These are phyloP conservation scores for Elaphomyces granulatus DNA, from an alignment of 495 filamentous ascomycete species.

Conservation along the genomic window DNA sequence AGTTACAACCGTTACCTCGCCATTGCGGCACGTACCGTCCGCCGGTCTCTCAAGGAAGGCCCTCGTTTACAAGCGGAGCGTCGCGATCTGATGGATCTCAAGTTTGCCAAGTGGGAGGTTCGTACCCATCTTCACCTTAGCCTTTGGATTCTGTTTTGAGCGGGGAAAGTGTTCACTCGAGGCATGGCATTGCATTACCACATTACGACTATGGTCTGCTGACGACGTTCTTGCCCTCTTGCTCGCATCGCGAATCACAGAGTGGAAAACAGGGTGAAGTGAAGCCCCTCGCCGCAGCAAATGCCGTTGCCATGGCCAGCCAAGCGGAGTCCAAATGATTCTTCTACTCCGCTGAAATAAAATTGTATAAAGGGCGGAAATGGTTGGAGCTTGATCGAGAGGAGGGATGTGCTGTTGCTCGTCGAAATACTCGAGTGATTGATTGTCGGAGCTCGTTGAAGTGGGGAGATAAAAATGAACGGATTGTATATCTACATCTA, in stretches of 20 bases:
- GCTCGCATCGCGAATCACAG: slow-evolving; percentile 31
- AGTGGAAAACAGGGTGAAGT: slow-evolving; percentile 91
- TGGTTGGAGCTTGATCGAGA: too few species aligned
- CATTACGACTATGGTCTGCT: slow-evolving; percentile 1
- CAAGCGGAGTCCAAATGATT: slow-evolving; percentile 32
- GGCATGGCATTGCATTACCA: slow-evolving; percentile 12
- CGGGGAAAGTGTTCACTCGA: slow-evolving; percentile 8
- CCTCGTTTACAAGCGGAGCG: slow-evolving; percentile 75
- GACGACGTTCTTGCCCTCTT: background rate
- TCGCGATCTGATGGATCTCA: slow-evolving; percentile 76
- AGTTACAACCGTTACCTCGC: slow-evolving; percentile 43
- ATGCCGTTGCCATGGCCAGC: slow-evolving; percentile 44
- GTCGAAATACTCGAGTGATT: too few species aligned
- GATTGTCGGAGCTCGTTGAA: too few species aligned
- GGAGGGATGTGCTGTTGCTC: too few species aligned
- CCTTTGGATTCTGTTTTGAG: slow-evolving; percentile 3
- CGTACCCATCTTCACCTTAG: slow-evolving; percentile 37
- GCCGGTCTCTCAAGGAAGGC: slow-evolving; percentile 90
- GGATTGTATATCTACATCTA: too few species aligned
- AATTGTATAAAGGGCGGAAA: too few species aligned
- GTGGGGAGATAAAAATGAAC: too few species aligned
- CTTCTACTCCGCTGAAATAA: slow-evolving; percentile 2
- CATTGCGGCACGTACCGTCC: slow-evolving; percentile 41
- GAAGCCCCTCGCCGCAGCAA: slow-evolving; percentile 59
- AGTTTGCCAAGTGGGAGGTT: slow-evolving; percentile 95